phyloP scores from a whole-genome alignment of 345 rosid species.

The Boechera retrofracta region DNA sequence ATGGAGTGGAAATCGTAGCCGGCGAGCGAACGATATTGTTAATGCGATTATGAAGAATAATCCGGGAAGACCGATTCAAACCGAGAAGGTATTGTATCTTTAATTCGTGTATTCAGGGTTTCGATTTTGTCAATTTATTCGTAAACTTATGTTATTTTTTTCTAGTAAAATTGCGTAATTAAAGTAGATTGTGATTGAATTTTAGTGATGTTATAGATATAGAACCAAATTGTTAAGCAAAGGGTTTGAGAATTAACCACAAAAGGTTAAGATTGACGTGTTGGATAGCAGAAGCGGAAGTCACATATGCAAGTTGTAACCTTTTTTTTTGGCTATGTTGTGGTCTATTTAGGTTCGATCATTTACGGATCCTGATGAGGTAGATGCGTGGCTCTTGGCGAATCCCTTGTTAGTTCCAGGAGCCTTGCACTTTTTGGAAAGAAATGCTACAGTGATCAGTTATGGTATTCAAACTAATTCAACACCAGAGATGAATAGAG shows the following conservation, averaged over 20 bases:
- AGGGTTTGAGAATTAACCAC: not conserved
- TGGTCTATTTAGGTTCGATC: conserved; percentile 58
- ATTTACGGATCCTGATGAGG: conserved; percentile 57
- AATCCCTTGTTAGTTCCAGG: conserved; percentile 70
- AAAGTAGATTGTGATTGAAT: not conserved
- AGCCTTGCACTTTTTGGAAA: conserved; percentile 68
- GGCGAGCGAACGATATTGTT: conserved; percentile 46
- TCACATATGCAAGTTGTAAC: not conserved
- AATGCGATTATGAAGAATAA: conserved; percentile 63
- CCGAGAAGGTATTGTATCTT: conserved; percentile 52
- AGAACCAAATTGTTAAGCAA: not conserved
- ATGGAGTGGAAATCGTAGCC: conserved; percentile 79
- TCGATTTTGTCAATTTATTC: not conserved
- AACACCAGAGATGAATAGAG: conserved; percentile 59
- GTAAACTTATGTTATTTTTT: not conserved
- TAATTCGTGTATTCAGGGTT: not conserved
- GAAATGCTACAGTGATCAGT: conserved; percentile 63
- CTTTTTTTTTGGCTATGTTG: not conserved
- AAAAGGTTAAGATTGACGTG: not conserved
- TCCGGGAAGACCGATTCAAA: conserved; percentile 68
- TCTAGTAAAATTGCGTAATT: not conserved
- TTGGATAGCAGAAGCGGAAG: not conserved
- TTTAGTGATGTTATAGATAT: not conserved
- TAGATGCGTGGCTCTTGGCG: conserved; percentile 69
- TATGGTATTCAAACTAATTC: conserved; percentile 93